Evolutionary conservation across 2,329 filamentous ascomycete genomes (phyloP), one percentile per base, ranked within the genome.

Genomic region (Fusarium dimerum): DNA sequence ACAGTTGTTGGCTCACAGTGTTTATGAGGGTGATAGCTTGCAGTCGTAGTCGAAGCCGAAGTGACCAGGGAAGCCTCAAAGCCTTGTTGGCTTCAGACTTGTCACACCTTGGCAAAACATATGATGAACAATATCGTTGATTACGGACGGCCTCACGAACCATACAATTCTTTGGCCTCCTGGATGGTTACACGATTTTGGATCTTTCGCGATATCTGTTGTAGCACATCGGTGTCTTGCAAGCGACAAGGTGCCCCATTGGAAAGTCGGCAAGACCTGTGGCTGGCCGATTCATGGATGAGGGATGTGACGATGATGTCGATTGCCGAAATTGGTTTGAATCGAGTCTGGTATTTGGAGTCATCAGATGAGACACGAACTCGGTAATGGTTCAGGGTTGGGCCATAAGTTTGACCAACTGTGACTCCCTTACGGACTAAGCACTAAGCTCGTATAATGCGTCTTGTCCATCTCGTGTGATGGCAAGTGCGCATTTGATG

Each of bases 231-330:
- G n/a, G 43, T 16, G 32, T 48, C 18, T 48, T 29, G 45, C 45
- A 9, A 26, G 38, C 29, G 43, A n/a, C 9, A 26, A 4, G 30
- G 32, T 42, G 52, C 52, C 48, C 41, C 43, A 38, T 29, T 36
- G 16, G 46, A 47, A 30, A n/a, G 46, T 13, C 13, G 43, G 42
- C 45, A 47, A 36, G 43, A 44, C 49, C 15, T 32, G 49, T 45
- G 45, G 47, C 45, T 43, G 30, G 34, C 47, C 52, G 49, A 20
- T 44, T 39, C 45, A n/a, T 55, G 55, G 48, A 47, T 56, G 42
- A 45, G 32, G 48, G 48, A 48, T 50, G 48, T 42, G 41, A 30
- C 40, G 43, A 40, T 47, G 13, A 40, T 51, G 52, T 43, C 20
- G 40, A 41, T 43, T 30, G 38, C 52, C 38, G 46, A 52, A 45